Conservation (phyloP, 495 filamentous ascomycete species). For the Mytilinidion resinicola region DNA sequence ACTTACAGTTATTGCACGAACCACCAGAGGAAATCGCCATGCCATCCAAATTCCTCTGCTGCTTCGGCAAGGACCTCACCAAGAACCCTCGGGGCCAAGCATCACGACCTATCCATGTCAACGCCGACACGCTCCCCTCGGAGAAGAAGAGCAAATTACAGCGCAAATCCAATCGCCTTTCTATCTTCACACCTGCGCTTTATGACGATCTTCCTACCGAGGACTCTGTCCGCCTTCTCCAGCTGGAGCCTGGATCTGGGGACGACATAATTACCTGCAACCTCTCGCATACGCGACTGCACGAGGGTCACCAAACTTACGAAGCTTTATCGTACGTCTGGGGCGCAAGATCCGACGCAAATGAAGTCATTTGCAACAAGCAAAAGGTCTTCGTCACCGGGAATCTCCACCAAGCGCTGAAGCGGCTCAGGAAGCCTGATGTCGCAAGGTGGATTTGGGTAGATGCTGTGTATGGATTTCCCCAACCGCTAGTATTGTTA, state of each 20-base stretch:
- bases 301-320: conserved; percentile 4
- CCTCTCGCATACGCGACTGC: background rate
- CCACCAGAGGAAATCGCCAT: background rate
- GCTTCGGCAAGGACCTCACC: background rate
- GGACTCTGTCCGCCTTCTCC: conserved; percentile 20
- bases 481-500: too few species aligned
- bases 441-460: conserved; percentile 12
- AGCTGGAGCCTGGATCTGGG: conserved; percentile 1
- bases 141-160: too few species aligned
- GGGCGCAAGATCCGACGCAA: background rate
- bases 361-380: conserved; percentile 1
- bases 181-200: background rate
- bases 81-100: background rate
- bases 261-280: background rate
- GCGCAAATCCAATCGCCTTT: background rate
- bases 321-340: conserved; percentile 23
- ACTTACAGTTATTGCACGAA: background rate
- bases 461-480: conserved; percentile 1
- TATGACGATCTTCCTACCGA: conserved; percentile 10
- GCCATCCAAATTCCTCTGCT: background rate
- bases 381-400: background rate
- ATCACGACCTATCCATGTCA: background rate
- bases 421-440: background rate
- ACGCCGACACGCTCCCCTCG: background rate
- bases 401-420: conserved; percentile 14